phyloP scores from a whole-genome alignment of 495 filamentous ascomycete genomes.

The Durotheca rogersii region DNA sequence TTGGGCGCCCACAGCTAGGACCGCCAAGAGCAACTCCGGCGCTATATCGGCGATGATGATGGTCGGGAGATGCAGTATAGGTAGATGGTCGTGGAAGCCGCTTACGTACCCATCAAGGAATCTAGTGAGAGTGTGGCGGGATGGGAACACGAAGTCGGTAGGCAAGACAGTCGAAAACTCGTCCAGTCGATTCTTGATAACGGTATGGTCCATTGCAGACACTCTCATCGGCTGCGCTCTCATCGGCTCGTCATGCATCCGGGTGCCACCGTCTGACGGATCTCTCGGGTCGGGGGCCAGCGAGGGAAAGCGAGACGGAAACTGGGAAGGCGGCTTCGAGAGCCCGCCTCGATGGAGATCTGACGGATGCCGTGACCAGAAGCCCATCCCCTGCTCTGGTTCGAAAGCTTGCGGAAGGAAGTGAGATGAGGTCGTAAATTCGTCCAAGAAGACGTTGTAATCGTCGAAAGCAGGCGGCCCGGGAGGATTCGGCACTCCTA shows the following conservation, averaged over 20 bases:
- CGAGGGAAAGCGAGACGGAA: slow-evolving; percentile 68
- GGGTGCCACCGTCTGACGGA: slow-evolving; percentile 47
- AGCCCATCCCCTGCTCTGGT: slow-evolving; percentile 46
- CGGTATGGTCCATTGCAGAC: slow-evolving; percentile 60
- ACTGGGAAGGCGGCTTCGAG: slow-evolving; percentile 60
- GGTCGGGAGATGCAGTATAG: slow-evolving; percentile 67
- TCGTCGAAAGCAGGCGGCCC: slow-evolving; percentile 45
- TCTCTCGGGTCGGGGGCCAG: slow-evolving; percentile 65
- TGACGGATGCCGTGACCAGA: slow-evolving; percentile 44
- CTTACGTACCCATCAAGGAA: slow-evolving; percentile 67
- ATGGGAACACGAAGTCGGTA: slow-evolving; percentile 63
- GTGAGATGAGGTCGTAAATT: slow-evolving; percentile 49
- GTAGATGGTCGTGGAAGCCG: slow-evolving; percentile 68
- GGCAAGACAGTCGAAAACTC: slow-evolving; percentile 69
- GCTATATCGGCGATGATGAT: slow-evolving; percentile 54
- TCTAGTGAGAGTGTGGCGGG: slow-evolving; percentile 62
- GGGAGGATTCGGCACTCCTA: slow-evolving; percentile 42
- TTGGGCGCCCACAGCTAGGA: slow-evolving; percentile 64
- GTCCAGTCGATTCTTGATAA: slow-evolving; percentile 62
- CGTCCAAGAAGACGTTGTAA: slow-evolving; percentile 55
- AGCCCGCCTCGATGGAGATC: slow-evolving; percentile 43
- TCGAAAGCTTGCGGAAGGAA: slow-evolving; percentile 51
- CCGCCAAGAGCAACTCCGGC: slow-evolving; percentile 62
- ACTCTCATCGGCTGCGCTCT: slow-evolving; percentile 62
- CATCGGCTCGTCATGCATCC: slow-evolving; percentile 44